A percentile compares a stretch with the other conserved stretches of the same genome.
phyloP scores from a whole-genome alignment of 2,329 filamentous ascomycete species.

The Pestalotiopsis fici region DNA sequence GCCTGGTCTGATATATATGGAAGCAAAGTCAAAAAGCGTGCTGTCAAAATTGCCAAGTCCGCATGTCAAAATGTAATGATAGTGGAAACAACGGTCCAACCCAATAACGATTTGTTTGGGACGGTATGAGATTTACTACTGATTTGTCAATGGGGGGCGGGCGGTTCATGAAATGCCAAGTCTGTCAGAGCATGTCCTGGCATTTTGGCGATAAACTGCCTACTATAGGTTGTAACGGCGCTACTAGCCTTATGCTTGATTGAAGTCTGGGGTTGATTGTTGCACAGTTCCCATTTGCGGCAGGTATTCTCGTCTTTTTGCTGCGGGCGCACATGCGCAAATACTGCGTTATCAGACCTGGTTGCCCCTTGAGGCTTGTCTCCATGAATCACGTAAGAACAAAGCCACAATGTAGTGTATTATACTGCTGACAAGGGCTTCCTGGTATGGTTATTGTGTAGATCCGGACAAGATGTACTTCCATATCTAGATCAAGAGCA shows the following conservation, averaged over 20 bases:
- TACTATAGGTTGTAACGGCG: background rate
- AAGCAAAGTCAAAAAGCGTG: background rate
- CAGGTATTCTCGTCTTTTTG: background rate
- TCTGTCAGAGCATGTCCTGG: background rate
- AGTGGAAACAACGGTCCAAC: background rate
- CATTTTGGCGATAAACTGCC: background rate
- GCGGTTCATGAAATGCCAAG: background rate
- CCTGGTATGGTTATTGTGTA: background rate
- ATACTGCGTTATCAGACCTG: background rate
- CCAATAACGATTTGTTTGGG: background rate
- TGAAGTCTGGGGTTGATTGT: background rate
- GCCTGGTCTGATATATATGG: too few relatives aligned
- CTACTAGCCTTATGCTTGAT: constrained; percentile 8
- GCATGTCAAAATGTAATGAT: background rate
- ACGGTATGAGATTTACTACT: background rate
- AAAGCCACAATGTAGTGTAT: background rate
- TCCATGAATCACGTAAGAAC: background rate
- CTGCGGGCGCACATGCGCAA: background rate
- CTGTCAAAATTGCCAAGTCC: background rate
- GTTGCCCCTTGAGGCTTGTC: background rate
- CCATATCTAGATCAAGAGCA: background rate
- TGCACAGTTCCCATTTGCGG: background rate
- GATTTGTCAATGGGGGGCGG: background rate
- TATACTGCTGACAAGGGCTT: background rate
- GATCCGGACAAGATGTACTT: background rate